Evolutionary conservation across 371 early-diverging fungal species (phyloP).

Genomic region (Mucor velutinosus): DNA sequence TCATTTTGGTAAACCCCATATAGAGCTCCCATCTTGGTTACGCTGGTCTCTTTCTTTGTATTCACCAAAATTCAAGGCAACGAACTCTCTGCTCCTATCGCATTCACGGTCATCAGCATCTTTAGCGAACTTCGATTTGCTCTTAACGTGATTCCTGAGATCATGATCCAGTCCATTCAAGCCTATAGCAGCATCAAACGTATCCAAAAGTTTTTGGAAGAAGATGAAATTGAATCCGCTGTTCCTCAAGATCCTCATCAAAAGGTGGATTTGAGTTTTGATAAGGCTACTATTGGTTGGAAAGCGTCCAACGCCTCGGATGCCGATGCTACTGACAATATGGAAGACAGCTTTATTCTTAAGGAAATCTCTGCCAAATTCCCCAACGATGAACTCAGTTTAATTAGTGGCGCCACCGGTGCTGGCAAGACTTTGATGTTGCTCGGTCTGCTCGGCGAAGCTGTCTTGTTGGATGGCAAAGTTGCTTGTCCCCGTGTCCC

Average conservation of each 20-base stretch:
- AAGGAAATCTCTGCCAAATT: conserved; percentile 62
- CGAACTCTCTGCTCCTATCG: conserved; percentile 56
- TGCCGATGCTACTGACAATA: conserved; percentile 58
- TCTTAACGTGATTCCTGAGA: conserved; percentile 54
- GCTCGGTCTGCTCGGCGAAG: conserved; percentile 64
- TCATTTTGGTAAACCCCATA: too few species aligned
- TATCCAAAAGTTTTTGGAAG: conserved; percentile 71
- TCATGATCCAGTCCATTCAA: conserved; percentile 34
- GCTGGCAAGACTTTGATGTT: conserved; percentile 81
- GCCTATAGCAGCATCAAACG: conserved; percentile 50
- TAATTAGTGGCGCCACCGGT: conserved; percentile 80
- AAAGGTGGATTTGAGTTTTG: conserved; percentile 43
- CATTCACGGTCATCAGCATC: conserved; percentile 59
- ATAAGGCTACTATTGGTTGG: conserved; percentile 56
- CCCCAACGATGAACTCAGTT: conserved; percentile 67
- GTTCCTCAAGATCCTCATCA: conserved; percentile 20
- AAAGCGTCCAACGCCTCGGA: conserved; percentile 18
- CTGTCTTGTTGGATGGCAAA: conserved; percentile 44
- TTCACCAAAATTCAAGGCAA: conserved; percentile 56
- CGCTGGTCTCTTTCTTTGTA: conserved; percentile 51
- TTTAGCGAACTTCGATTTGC: conserved; percentile 55
- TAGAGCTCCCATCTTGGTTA: conserved; percentile 56
- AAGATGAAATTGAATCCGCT: conserved; percentile 67
- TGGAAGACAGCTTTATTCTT: conserved; percentile 53
- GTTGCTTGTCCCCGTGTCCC: conserved; percentile 48